Base-by-base conservation (phyloP, 106 monocot genomes). In the Narthecium ossifragum region DNA sequence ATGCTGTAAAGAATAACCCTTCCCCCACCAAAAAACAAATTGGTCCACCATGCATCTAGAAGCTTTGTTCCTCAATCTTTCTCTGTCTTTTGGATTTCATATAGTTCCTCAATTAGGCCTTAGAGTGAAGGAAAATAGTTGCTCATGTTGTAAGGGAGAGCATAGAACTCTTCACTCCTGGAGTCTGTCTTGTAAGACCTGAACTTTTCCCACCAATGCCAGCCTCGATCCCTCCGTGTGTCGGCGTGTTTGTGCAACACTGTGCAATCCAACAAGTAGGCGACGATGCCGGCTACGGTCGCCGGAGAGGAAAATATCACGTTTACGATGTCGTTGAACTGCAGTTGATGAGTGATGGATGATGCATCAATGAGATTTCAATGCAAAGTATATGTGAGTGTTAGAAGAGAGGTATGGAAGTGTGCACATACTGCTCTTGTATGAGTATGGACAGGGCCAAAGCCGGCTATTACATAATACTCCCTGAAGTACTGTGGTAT, bases 191-290 rank as follows among this genome's bases (percentile, higher is more conserved):
- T 74, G 57, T 69, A 89, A 24, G 62, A 65, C 47, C 82, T 82
- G 75, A 83, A 94, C 27, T 85, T 85, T 17, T 78, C 73, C 82
- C 88, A 94, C 89, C 88, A 94, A 43, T 89, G 85, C 77, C 77
- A 78, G 4, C 93, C 93, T 32, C 89, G 74, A 30, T 94, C 93
- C 40, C 68, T 85, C 33, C 77, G 54, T 1, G 61, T 55, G 0
- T 37, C 57, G 14, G 41, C 38, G 15, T 93, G 72, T 20, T 72
- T 61, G 2, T 41, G 49, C 0, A 51, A 45, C 10, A 83, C 51
- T 0, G 89, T 77, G 56, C 26, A 53, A 46, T 94, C 93, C 60
- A 94, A 65, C 61, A 85, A 82, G 51, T 78, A 93, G 0, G 93
- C 88, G 7, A 85, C 57, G 17, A 82, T 56, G 12, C 77, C 85